phyloP scores from a whole-genome alignment of 495 filamentous ascomycete genomes.

The Hypoxylon perforatum region DNA sequence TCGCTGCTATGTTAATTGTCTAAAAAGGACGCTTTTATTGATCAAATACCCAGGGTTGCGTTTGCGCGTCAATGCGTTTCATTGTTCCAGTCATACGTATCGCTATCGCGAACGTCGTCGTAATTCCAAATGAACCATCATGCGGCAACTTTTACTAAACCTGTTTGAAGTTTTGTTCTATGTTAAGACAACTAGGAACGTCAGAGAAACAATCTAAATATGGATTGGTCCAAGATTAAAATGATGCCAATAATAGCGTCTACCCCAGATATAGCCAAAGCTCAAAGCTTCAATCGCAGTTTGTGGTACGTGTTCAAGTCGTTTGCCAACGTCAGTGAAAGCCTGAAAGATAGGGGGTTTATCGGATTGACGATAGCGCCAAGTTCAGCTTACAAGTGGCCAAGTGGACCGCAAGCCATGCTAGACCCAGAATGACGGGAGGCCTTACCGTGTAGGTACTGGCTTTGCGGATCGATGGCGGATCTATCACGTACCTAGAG shows the following conservation, averaged over 20 bases:
- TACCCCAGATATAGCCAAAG: not conserved
- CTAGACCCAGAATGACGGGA: constrained; percentile 6
- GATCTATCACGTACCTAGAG: constrained; percentile 25
- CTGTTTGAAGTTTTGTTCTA: not conserved
- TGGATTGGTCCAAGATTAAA: constrained; percentile 1
- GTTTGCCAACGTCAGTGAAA: not conserved
- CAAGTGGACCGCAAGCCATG: not conserved
- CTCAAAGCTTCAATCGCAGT: not conserved
- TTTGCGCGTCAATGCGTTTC: no score
- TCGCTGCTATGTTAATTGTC: no score
- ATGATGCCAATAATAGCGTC: constrained; percentile 11
- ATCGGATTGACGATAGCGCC: not conserved
- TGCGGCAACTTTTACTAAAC: not conserved
- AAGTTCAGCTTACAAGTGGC: not conserved
- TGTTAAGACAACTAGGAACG: not conserved
- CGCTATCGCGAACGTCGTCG: no score
- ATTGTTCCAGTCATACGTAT: no score
- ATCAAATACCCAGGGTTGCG: no score
- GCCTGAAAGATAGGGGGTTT: no score
- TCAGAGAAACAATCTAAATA: not conserved
- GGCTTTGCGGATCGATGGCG: constrained; percentile 22
- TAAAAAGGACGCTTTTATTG: no score
- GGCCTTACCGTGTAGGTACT: no score
- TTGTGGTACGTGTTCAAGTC: not conserved
- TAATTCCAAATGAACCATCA: no score